Base-by-base conservation (phyloP, 768 basidiomycete genomes). In the Chalciporus pseudorubinellus region DNA sequence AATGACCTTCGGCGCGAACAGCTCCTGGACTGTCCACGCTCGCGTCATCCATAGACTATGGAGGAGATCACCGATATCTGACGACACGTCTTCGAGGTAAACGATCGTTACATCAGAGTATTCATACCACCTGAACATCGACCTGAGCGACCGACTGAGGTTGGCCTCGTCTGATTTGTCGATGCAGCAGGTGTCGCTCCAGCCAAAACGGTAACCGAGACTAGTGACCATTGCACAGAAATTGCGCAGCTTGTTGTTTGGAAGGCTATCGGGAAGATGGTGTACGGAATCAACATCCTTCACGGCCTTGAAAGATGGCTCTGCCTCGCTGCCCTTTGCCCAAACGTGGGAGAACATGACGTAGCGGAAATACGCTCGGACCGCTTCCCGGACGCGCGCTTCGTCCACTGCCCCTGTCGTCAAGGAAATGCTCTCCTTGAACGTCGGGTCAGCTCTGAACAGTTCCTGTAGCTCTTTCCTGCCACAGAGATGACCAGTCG, bases 21-120 rank as follows among this genome's bases (percentile, higher is more conserved):
- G 21, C 21, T 55, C 54, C 20, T 44, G 47, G 13, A 53, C 31
- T 3, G 53, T 51, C 53, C 53, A 48, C 3, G 41, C 36, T 11
- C 46, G 54, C 5, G 36, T 48, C 46, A 54, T 48, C 46, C 46
- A 48, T 20, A 22, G 18, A 19, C 39, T 48, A 48, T 14, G 9
- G 4, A 7, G 14, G 19, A 48, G 24, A 8, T 24, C 28, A 4
- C 34, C 13, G 0, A 31, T 8, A 2, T 31, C 10, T 11, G 18
- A 14, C 5, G 31, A 14, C 34, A 38, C 34, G 14, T 24, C 19
- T 13, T 20, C 14, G 28, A 48, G 39, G 19, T 40, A 7, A 14
- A 48, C 46, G 3, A 48, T n/a, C 4, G 46, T 48, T 8, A 19
- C 13, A 11, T 12, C 39, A 20, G 46, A 40, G 14, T 40, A 7